Base-by-base conservation (phyloP, 164 flowering plant genomes). In the Brasenia schreberi region DNA sequence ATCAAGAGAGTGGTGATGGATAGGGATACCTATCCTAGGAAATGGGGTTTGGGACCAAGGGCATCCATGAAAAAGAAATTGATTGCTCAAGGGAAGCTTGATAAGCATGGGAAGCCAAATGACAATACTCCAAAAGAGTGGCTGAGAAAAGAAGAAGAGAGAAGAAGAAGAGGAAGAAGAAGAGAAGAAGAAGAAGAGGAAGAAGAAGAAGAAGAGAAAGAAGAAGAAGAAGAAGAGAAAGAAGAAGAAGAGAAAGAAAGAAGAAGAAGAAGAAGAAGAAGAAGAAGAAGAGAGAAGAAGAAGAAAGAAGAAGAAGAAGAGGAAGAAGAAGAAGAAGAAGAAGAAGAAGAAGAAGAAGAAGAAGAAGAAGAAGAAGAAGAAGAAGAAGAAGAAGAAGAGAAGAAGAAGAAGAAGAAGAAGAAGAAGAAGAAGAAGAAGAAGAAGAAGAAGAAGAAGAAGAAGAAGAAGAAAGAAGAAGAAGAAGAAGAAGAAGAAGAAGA, bases 1-100 rank as follows among this genome's bases (percentile, higher is more conserved):
- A 88, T 88, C 67, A 88, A 88, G 83, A 81, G 94, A 80, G 94
- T 88, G 42, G 94, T 88, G 64, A 88, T 88, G 94, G 94, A 88
- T 63, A 66, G 94, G 68, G 94, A 88, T 63, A 88, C 90, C 9
- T 88, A 88, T 56, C 90, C 94, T 0, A 84, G 90, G 78, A 88
- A 88, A 65, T 88, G 94, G 90, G 89, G 94, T 1, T 71, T 88
- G 77, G 94, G 94, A 5, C 94, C 90, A 0, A 76, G 80, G 68
- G 94, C 94, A n/a, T 80, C 89, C 0, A 78, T 82, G 94, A 88
- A 88, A 86, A 85, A 88, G 81, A 88, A 84, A 67, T 43, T 88
- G 77, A 68, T 85, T 61, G 72, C 84, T 0, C 86, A 83, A 18
- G 94, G 94, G 33, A 76, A 76, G 64, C 74, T 88, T 75, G 81